Percentiles rank a stretch among this genome's conserved stretches.
Conservation (phyloP, 2,329 filamentous ascomycete species). For the Fusarium decemcellulare region DNA sequence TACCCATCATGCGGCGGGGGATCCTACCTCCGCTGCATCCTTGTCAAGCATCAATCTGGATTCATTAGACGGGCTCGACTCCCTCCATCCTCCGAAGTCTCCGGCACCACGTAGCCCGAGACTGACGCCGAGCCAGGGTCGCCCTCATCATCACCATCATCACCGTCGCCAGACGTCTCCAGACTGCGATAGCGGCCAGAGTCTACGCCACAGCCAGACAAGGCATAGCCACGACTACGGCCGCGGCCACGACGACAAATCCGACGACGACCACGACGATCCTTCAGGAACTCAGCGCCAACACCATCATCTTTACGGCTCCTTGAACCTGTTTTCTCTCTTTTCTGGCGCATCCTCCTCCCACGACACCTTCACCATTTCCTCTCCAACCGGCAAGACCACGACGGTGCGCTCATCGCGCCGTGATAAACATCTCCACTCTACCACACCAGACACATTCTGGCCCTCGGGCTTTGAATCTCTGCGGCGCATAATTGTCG, state of each 20-base stretch:
- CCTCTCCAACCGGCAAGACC: constrained; percentile 26
- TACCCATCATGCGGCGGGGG: constrained; percentile 68
- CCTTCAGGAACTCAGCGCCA: constrained; percentile 39
- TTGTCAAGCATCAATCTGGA: constrained; percentile 68
- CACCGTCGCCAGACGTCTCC: constrained; percentile 19
- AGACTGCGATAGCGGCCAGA: constrained; percentile 16
- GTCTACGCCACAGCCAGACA: constrained; percentile 32
- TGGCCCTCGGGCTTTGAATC: constrained; percentile 65
- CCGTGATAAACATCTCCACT: constrained; percentile 67
- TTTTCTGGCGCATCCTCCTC: constrained; percentile 30
- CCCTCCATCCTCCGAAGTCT: constrained; percentile 34
- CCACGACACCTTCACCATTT: constrained; percentile 38
- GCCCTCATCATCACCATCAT: constrained; percentile 34
- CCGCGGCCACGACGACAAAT: constrained; percentile 12
- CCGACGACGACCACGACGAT: constrained; percentile 33
- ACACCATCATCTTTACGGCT: constrained; percentile 42
- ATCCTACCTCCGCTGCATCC: constrained; percentile 69
- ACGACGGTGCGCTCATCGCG: constrained; percentile 56
- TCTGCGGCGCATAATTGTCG: constrained; percentile 66
- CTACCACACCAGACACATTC: constrained; percentile 42
- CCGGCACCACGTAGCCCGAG: constrained; percentile 43
- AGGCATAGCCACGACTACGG: constrained; percentile 40
- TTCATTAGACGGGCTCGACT: constrained; percentile 61
- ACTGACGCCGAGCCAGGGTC: constrained; percentile 29
- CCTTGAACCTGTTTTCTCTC: constrained; percentile 36